These are phyloP conservation scores for Lentinula aciculospora DNA, from an alignment of 768 basidiomycete species.

Conservation along the genomic window DNA sequence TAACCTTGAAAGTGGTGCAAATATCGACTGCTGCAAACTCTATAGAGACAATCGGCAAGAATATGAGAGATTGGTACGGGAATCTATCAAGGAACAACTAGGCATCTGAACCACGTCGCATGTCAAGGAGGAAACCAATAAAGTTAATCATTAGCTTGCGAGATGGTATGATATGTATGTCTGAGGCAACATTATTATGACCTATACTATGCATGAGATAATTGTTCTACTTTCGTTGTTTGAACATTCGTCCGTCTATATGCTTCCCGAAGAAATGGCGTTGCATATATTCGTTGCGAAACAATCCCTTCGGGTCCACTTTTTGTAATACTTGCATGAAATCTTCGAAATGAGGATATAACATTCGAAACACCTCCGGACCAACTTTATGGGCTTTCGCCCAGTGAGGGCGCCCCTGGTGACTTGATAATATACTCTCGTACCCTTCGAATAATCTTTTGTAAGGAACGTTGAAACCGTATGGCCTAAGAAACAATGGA, in stretches of 20 bases:
- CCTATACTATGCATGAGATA: neutral
- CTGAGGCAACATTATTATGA: neutral
- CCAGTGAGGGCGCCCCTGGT: slow-evolving; percentile 92
- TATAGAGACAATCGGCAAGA: slow-evolving; percentile 86
- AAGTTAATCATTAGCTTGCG: neutral
- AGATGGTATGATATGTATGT: neutral
- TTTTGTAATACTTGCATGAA: slow-evolving; percentile 61
- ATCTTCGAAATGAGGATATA: slow-evolving; percentile 81
- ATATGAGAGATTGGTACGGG: slow-evolving; percentile 83
- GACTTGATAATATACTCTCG: slow-evolving; percentile 59
- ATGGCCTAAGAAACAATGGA: slow-evolving; percentile 54
- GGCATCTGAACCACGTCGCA: slow-evolving; percentile 46
- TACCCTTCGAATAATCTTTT: slow-evolving; percentile 70
- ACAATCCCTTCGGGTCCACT: slow-evolving; percentile 71
- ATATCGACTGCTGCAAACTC: slow-evolving; percentile 95
- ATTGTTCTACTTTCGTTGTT: slow-evolving; percentile 12
- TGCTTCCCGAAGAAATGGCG: slow-evolving; percentile 76
- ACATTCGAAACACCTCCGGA: slow-evolving; percentile 51
- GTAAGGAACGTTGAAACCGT: slow-evolving; percentile 79
- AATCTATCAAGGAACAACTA: slow-evolving; percentile 81
- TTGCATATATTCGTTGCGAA: slow-evolving; percentile 86
- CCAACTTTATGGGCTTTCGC: slow-evolving; percentile 82
- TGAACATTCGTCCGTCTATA: slow-evolving; percentile 36
- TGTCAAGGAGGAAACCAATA: neutral
- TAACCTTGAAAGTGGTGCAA: slow-evolving; percentile 95